Evolutionary conservation across 1,284 basidiomycete genomes (phyloP), one percentile per base, ranked within the genome.

Genomic region (Coniferiporia sulphurascens): DNA sequence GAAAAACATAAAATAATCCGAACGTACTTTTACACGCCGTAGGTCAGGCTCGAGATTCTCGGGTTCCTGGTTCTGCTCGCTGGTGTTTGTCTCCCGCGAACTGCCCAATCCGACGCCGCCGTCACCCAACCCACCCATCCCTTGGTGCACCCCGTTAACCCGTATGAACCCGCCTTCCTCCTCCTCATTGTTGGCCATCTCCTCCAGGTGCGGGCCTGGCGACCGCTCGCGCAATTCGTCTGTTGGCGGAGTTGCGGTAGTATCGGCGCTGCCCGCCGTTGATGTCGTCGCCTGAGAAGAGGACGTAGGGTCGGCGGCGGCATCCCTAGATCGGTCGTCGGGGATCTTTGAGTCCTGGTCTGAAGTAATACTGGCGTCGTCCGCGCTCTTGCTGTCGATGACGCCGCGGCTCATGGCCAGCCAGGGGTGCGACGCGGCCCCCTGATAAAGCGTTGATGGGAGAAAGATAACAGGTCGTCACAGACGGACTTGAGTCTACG

Each of bases 1-100:
- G 22, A 52, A 52, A 19, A 10, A 50, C 27, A 46, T 36, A 19
- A 55, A 48, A 48, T 32, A 32, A 32, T 17, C 21, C 15, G 45
- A 27, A 61, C 65, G 51, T 46, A 67, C 69, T 65, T 71, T 71
- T 58, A 71, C 69, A 52, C 69, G 68, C 43, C 69, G 64, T 48
- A 70, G 62, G 55, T 70, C 69, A 41, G 67, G 64, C 48, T 67
- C 65, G 59, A 63, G 66, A 43, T 65, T 65, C 46, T 69, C 68
- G 12, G 57, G 52, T n/a, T 63, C 60, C 50, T 51, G 59, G 32
- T 66, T 66, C 21, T 41, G 59, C 19, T 66, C 67, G 35, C 61
- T 50, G 41, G 50, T 57, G 19, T 52, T 57, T 41, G 62, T 61
- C 17, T 57, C 63, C 15, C 58, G 60, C n/a, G 60, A 58, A 22